A percentile compares a stretch with the other conserved stretches of the same genome.
Evolutionary conservation across 2,329 filamentous ascomycete species (phyloP).

Genomic region (Neofusicoccum umdonicola): DNA sequence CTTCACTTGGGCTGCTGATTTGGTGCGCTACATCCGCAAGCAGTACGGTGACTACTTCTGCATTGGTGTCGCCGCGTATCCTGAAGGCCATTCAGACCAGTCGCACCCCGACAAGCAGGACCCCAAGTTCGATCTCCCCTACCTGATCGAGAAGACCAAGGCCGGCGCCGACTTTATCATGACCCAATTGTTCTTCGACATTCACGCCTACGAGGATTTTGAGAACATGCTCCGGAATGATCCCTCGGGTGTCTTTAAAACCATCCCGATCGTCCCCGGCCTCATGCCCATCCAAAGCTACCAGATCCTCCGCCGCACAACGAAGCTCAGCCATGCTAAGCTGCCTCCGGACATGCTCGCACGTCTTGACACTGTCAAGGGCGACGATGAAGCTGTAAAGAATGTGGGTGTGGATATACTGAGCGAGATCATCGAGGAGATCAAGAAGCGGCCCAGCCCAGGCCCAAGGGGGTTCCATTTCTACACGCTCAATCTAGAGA

Average conservation of each 20-base stretch:
- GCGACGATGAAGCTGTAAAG: slow-evolving; percentile 80
- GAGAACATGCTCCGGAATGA: slow-evolving; percentile 75
- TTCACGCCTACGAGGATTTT: slow-evolving; percentile 76
- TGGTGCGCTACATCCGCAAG: slow-evolving; percentile 84
- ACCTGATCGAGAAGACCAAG: slow-evolving; percentile 82
- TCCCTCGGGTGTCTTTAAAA: slow-evolving; percentile 79
- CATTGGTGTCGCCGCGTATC: slow-evolving; percentile 90
- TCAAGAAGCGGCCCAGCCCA: slow-evolving; percentile 58
- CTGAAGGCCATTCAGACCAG: slow-evolving; percentile 91
- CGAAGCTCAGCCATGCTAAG: slow-evolving; percentile 87
- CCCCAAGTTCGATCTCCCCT: slow-evolving; percentile 70
- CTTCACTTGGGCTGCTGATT: slow-evolving; percentile 83
- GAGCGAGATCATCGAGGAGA: slow-evolving; percentile 75
- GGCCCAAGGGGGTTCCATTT: slow-evolving; percentile 75
- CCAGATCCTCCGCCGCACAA: slow-evolving; percentile 89
- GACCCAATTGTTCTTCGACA: slow-evolving; percentile 96
- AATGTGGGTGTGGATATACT: slow-evolving; percentile 77
- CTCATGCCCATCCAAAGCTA: slow-evolving; percentile 98
- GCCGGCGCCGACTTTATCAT: slow-evolving; percentile 97
- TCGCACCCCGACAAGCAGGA: slow-evolving; percentile 77
- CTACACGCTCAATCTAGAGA: slow-evolving; percentile 95
- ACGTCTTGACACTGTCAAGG: slow-evolving; percentile 69
- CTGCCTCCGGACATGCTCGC: slow-evolving; percentile 70
- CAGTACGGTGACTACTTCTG: slow-evolving; percentile 94
- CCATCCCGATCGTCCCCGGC: slow-evolving; percentile 86